A percentile compares a stretch with the other conserved stretches of the same genome.
These are phyloP conservation scores for Tephrocybe rancida DNA, from an alignment of 768 basidiomycete genomes.

Conservation along the genomic window DNA sequence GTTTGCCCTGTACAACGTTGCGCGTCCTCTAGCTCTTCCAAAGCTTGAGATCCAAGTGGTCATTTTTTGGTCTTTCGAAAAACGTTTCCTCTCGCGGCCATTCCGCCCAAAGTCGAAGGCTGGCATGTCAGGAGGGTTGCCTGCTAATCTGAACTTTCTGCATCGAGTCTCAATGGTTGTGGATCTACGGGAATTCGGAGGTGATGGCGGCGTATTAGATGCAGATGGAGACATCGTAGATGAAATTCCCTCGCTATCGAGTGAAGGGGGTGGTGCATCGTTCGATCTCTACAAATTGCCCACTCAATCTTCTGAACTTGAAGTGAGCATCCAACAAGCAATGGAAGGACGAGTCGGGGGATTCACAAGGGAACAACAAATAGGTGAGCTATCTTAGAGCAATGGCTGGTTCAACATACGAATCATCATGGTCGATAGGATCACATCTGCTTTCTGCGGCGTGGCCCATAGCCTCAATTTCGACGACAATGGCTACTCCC, in stretches of 20 bases:
- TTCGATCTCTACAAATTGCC: background rate
- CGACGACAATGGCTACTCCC: too few species aligned
- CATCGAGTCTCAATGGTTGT: background rate
- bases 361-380: background rate
- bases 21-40: background rate
- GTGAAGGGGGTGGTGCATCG: background rate
- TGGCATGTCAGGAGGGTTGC: background rate
- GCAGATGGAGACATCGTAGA: background rate
- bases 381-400: too few species aligned
- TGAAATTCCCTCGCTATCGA: background rate
- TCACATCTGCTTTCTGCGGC: too few species aligned
- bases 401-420: too few species aligned
- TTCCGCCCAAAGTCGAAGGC: background rate
- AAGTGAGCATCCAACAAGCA: background rate
- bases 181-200: background rate
- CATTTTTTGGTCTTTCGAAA: slow-evolving; percentile 1
- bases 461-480: too few species aligned
- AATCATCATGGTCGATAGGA: too few species aligned
- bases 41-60: background rate
- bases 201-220: background rate
- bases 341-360: background rate
- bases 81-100: background rate
- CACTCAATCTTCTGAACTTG: background rate
- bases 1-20: background rate
- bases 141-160: background rate